phyloP scores from a whole-genome alignment of 1,139 yeast genomes.

The Suhomyces chickasaworum region DNA sequence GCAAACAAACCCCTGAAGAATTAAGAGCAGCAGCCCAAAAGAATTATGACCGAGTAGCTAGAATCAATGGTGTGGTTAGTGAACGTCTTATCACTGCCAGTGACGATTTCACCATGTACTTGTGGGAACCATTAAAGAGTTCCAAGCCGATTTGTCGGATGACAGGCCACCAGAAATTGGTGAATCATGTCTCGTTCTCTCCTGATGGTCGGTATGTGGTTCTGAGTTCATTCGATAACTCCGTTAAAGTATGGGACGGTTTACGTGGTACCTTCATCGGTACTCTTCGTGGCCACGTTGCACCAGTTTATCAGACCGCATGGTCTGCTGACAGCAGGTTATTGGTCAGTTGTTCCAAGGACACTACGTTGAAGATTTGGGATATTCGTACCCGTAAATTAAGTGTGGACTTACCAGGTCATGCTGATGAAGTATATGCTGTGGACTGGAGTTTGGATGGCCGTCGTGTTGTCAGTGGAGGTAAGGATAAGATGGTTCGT shows the following conservation, averaged over 20 bases:
- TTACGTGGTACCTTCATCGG: slow-evolving; percentile 85
- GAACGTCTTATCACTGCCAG: slow-evolving; percentile 93
- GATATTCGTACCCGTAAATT: slow-evolving; percentile 84
- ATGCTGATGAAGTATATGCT: slow-evolving; percentile 91
- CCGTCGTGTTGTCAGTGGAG: slow-evolving; percentile 89
- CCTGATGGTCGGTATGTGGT: slow-evolving; percentile 94
- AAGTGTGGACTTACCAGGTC: slow-evolving; percentile 91
- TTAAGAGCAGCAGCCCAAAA: slow-evolving; percentile 38
- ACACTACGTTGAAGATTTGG: slow-evolving; percentile 97
- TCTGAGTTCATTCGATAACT: slow-evolving; percentile 93
- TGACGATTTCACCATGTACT: slow-evolving; percentile 96
- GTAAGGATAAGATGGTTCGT: slow-evolving; percentile 92
- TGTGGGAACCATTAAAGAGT: slow-evolving; percentile 89
- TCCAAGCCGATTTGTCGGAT: slow-evolving; percentile 85
- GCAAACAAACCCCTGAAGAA: slow-evolving; percentile 31
- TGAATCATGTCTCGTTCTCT: slow-evolving; percentile 91
- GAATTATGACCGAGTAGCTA: slow-evolving; percentile 78
- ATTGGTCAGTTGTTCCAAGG: slow-evolving; percentile 91
- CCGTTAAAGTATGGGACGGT: slow-evolving; percentile 96
- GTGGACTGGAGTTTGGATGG: slow-evolving; percentile 99
- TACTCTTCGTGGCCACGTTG: slow-evolving; percentile 95
- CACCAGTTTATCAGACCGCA: slow-evolving; percentile 97
- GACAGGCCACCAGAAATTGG: slow-evolving; percentile 97
- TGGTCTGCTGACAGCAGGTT: slow-evolving; percentile 97
- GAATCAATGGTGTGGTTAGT: slow-evolving; percentile 62